Base-by-base conservation (phyloP, 805 yeast species). In the Barnettozyma wickerhamii region DNA sequence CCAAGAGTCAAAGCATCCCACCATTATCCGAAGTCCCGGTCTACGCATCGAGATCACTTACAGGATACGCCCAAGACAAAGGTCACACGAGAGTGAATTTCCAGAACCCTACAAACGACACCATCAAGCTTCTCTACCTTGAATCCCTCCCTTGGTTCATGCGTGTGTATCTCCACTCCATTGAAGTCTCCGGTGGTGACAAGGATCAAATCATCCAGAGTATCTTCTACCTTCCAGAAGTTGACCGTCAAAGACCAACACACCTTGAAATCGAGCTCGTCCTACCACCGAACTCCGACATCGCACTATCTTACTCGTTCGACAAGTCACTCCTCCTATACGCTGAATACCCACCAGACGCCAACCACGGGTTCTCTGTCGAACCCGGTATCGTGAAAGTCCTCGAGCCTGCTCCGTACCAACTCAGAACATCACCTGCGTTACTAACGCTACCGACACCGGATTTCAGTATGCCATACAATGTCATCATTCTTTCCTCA, bases 261-360 rank as follows among this genome's bases (percentile, higher is more conserved):
- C 95, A 88, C 53, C 62, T 90, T 49, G 97, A 93, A 62, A 69
- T 87, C 28, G 63, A 64, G 7, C 55, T 91, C 17, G 56, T 52
- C 0, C 56, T 91, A 3, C 97, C 97, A 0, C 74, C 90, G 2
- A 56, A 68, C 3, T 69, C 80, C 12, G 70, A 79, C 6, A 59
- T 84, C 33, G 72, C 82, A 1, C 50, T 88, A 38, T 77, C 83
- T 3, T 85, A 85, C 58, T 76, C 81, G 41, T 90, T 91, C 57
- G 98, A 93, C 58, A 93, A 90, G 60, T 80, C 95, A 0, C 69
- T 93, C 58, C 69, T 93, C 23, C 73, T 82, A 42, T 80, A 85
- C 46, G 84, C 89, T 4, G 98, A 93, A 59, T 93, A 93, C 56
- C 99, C 99, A n/a, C 99, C 99, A 1, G 99, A 93, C 68, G 98